Percentiles rank a stretch among this genome's conserved stretches.
Conservation (phyloP, 2,329 filamentous ascomycete genomes). For the Coniella vitis region DNA sequence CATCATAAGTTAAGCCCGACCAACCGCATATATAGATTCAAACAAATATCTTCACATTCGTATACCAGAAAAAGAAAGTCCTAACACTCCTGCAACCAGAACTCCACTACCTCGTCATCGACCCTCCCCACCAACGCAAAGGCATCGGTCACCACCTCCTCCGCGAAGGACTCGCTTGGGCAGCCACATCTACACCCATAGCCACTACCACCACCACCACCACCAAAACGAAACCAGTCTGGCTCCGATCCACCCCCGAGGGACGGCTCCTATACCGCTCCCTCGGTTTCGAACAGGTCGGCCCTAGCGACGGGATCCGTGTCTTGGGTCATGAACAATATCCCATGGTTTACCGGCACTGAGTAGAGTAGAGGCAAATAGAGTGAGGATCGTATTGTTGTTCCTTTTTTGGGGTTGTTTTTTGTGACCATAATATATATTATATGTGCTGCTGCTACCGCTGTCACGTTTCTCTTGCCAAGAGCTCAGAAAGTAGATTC, state of each 20-base stretch:
- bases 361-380: too few species aligned
- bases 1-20: too few species aligned
- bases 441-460: too few species aligned
- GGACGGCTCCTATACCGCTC: constrained; percentile 20
- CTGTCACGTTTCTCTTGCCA: too few species aligned
- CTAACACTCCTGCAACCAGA: constrained; percentile 13
- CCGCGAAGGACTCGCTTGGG: constrained; percentile 19
- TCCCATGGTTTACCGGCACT: not conserved
- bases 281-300: constrained; percentile 19
- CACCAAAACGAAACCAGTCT: constrained; percentile 14
- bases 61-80: too few species aligned
- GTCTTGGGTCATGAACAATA: constrained; percentile 1
- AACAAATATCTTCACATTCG: too few species aligned
- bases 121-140: constrained; percentile 22
- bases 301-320: constrained; percentile 4
- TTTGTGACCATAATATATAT: too few species aligned
- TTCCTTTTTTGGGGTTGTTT: too few species aligned
- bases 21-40: too few species aligned
- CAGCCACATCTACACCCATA: constrained; percentile 1
- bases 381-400: too few species aligned
- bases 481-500: too few species aligned
- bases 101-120: constrained; percentile 19
- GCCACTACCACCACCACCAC: too few species aligned
- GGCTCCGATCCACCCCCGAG: constrained; percentile 18
- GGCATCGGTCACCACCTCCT: constrained; percentile 22